Percentiles rank a stretch among this genome's conserved stretches.
Evolutionary conservation across 306 rosid species (phyloP).

Genomic region (Gleditsia sinensis): DNA sequence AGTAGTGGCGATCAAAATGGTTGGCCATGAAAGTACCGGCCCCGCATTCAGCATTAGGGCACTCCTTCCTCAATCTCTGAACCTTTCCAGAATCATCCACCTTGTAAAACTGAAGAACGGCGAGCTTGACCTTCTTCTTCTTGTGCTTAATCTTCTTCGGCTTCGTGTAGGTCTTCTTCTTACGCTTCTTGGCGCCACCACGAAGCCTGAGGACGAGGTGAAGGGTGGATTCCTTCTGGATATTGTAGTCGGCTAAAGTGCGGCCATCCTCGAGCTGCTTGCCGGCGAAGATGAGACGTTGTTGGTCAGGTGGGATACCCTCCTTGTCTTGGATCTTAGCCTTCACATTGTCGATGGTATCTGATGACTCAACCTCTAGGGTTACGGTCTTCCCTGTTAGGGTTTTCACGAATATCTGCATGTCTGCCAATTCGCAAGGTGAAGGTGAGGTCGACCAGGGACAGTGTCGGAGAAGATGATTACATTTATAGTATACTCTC

Average conservation of each 20-base stretch:
- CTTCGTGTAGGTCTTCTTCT: constrained; percentile 51
- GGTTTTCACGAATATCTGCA: constrained; percentile 52
- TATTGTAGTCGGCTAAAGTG: constrained; percentile 41
- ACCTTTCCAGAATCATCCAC: neutral
- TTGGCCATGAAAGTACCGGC: constrained; percentile 41
- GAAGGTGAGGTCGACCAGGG: neutral
- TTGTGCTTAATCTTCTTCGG: constrained; percentile 49
- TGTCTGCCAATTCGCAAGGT: neutral
- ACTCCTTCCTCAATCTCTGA: neutral
- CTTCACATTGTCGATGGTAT: neutral
- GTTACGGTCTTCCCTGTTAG: constrained; percentile 44
- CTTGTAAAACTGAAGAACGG: constrained; percentile 30
- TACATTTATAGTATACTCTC: neutral
- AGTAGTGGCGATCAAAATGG: constrained; percentile 44
- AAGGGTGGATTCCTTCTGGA: neutral
- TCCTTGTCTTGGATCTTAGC: neutral
- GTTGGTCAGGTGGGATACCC: neutral
- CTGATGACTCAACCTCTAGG: neutral
- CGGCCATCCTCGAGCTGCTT: constrained; percentile 47
- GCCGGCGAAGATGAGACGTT: constrained; percentile 25
- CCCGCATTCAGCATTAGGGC: neutral
- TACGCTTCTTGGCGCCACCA: constrained; percentile 41
- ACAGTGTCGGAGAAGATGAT: neutral
- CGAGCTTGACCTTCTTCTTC: constrained; percentile 51
- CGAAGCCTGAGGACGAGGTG: constrained; percentile 13